Conservation (phyloP, 164 flowering plant genomes). For the Euptelea pleiosperma region DNA sequence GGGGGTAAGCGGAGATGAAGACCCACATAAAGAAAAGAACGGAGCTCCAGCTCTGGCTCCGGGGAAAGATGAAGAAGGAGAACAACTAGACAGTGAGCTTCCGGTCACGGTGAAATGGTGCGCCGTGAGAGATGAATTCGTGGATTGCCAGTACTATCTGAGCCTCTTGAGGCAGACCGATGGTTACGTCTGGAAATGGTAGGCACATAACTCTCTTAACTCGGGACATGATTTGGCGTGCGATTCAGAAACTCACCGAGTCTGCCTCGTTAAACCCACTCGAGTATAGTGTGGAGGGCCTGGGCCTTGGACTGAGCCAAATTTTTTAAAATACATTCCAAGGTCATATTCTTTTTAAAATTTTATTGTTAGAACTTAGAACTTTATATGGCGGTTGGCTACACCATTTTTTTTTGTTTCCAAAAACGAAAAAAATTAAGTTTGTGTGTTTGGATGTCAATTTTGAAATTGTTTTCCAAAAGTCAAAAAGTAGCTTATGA, state of each 20-base stretch:
- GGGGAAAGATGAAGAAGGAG: background rate
- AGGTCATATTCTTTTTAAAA: no score
- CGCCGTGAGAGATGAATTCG: conserved; percentile 18
- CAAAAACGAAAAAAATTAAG: no score
- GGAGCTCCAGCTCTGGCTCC: conserved; percentile 10
- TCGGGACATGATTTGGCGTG: background rate
- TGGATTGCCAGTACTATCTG: conserved; percentile 17
- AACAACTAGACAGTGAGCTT: background rate
- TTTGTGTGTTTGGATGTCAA: no score
- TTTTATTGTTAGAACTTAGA: no score
- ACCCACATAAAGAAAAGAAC: background rate
- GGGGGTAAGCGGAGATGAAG: background rate
- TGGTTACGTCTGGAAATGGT: conserved; percentile 21
- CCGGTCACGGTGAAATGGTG: conserved; percentile 12
- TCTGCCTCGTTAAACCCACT: no score
- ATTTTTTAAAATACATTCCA: no score
- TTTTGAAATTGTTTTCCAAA: no score
- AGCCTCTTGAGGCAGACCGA: conserved; percentile 9
- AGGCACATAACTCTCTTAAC: background rate
- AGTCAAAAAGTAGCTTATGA: no score
- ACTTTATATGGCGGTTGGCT: no score
- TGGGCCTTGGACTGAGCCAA: no score
- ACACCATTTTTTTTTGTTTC: no score
- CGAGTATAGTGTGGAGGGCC: no score
- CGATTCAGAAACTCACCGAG: background rate